These are phyloP conservation scores for Quercus dentata DNA, from an alignment of 306 rosid genomes.

Conservation along the genomic window DNA sequence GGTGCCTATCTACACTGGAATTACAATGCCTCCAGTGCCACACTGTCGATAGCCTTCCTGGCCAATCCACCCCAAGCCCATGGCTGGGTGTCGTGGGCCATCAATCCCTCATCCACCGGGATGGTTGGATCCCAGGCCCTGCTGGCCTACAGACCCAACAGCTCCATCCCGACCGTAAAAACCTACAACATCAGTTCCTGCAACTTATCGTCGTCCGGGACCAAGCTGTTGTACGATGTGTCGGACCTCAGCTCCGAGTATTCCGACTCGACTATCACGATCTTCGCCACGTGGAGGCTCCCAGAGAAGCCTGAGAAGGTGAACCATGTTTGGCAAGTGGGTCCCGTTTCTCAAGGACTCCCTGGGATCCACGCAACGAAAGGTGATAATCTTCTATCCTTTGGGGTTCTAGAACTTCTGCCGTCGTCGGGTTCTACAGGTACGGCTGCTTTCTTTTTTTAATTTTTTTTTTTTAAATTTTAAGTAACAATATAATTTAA, in stretches of 20 bases:
- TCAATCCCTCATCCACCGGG: conserved; percentile 47
- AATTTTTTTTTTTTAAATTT: too few relatives aligned
- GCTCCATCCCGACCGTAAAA: neutral
- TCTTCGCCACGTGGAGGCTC: conserved; percentile 39
- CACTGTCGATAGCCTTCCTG: conserved; percentile 59
- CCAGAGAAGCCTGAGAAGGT: conserved; percentile 30
- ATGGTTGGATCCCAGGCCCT: conserved; percentile 64
- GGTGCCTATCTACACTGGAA: conserved; percentile 50
- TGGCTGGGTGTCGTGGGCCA: conserved; percentile 75
- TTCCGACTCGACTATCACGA: neutral
- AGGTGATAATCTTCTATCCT: too few relatives aligned
- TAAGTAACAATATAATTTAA: too few relatives aligned
- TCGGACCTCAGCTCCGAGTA: conserved; percentile 30
- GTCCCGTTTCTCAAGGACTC: conserved; percentile 8
- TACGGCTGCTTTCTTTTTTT: too few relatives aligned
- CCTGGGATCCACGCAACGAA: too few relatives aligned
- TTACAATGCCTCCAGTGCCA: conserved; percentile 44
- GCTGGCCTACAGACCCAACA: conserved; percentile 33
- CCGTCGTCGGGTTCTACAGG: too few relatives aligned
- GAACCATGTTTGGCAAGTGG: conserved; percentile 71
- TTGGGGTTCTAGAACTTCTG: too few relatives aligned
- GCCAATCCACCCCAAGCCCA: conserved; percentile 25
- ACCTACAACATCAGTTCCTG: conserved; percentile 39
- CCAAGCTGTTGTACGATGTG: conserved; percentile 25
- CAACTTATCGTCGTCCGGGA: neutral